These are phyloP conservation scores for Annulohypoxylon nitens DNA, from an alignment of 495 filamentous ascomycete genomes.

Conservation along the genomic window DNA sequence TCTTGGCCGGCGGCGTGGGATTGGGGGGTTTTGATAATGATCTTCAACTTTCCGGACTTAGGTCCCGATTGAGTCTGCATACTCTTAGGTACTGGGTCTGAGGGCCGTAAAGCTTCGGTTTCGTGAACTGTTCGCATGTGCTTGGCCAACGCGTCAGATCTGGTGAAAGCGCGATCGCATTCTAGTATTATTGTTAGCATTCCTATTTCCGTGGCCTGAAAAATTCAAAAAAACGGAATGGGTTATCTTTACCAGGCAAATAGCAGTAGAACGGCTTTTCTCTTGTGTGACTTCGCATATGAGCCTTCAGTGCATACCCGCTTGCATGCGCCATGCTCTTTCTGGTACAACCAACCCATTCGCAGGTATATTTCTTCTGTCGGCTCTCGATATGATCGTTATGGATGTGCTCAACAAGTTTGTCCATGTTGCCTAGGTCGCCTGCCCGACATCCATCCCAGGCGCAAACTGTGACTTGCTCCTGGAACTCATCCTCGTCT, in stretches of 20 bases:
- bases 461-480: slow-evolving; percentile 88
- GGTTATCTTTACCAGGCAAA: slow-evolving; percentile 77
- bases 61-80: slow-evolving; percentile 66
- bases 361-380: slow-evolving; percentile 82
- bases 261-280: slow-evolving; percentile 99
- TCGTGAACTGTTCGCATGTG: slow-evolving; percentile 99
- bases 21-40: slow-evolving; percentile 69
- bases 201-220: not conserved
- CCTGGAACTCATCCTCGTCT: slow-evolving; percentile 85
- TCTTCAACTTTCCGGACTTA: slow-evolving; percentile 74
- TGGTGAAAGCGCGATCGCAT: slow-evolving; percentile 97
- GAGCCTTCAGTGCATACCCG: slow-evolving; percentile 93
- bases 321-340: slow-evolving; percentile 93
- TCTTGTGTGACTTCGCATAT: slow-evolving; percentile 97
- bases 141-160: slow-evolving; percentile 96
- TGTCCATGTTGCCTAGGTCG: slow-evolving; percentile 93
- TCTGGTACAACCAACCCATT: slow-evolving; percentile 89
- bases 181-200: slow-evolving; percentile 65
- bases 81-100: slow-evolving; percentile 86
- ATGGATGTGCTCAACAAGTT: slow-evolving; percentile 91
- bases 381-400: slow-evolving; percentile 89
- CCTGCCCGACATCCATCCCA: slow-evolving; percentile 89
- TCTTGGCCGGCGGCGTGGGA: slow-evolving; percentile 68
- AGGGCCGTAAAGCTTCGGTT: slow-evolving; percentile 89
- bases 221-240: not conserved